Evolutionary conservation across 192 early-diverging fungal genomes (phyloP).

Genomic region (Mortierella hygrophila): DNA sequence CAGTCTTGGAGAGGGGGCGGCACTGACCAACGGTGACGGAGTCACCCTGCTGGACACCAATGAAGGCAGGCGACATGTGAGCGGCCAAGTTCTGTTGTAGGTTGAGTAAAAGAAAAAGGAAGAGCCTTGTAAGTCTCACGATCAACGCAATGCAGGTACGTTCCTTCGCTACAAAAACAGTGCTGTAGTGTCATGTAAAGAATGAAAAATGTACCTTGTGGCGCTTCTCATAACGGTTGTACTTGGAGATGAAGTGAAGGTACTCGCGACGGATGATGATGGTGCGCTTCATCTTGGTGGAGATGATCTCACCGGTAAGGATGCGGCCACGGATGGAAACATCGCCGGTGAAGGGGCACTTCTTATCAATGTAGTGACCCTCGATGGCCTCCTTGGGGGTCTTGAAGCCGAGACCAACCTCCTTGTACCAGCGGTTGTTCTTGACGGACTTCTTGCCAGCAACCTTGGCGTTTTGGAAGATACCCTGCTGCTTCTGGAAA

Average conservation of each 20-base stretch:
- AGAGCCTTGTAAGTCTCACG: neutral
- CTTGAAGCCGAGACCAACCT: constrained; percentile 99
- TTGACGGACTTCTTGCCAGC: constrained; percentile 74
- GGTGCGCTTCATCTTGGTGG: constrained; percentile 99
- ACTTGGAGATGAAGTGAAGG: constrained; percentile 99
- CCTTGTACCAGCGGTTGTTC: constrained; percentile 96
- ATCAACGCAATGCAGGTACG: constrained; percentile 87
- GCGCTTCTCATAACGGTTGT: constrained; percentile 99
- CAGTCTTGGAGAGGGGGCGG: constrained; percentile 99
- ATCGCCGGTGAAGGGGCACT: constrained; percentile 99
- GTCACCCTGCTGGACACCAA: constrained; percentile 90
- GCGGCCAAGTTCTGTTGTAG: constrained; percentile 88
- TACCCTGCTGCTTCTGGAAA: constrained; percentile 96
- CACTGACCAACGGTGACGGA: constrained; percentile 98
- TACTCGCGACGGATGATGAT: constrained; percentile 99
- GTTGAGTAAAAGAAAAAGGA: neutral
- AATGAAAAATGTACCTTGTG: constrained; percentile 73
- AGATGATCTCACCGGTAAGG: constrained; percentile 91
- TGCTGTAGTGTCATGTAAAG: too few species aligned
- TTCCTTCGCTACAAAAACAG: constrained; percentile 96
- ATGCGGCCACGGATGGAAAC: constrained; percentile 99
- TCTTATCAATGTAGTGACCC: constrained; percentile 99
- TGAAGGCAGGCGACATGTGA: constrained; percentile 95
- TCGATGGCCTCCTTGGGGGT: constrained; percentile 97
- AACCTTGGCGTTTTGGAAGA: constrained; percentile 94